phyloP scores from a whole-genome alignment of 306 rosid genomes.

The Fragaria vesca region DNA sequence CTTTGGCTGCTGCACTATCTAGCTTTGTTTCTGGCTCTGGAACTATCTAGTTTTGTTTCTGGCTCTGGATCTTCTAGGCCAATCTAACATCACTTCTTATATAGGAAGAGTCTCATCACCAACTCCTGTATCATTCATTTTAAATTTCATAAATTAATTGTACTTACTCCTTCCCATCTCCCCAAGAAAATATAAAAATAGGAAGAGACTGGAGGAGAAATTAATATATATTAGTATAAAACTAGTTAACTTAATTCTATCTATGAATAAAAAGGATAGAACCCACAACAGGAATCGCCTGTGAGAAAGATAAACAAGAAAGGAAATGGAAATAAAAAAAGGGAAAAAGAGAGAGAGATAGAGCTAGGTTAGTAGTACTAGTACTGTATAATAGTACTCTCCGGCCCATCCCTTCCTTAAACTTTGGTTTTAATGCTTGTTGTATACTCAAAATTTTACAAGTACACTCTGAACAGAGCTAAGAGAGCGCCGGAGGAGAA shows the following conservation, averaged over 20 bases:
- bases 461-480: constrained; percentile 14
- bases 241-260: neutral
- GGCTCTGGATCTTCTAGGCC: constrained; percentile 35
- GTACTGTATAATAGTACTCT: constrained; percentile 33
- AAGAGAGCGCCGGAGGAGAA: constrained; percentile 47
- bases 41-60: constrained; percentile 31
- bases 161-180: constrained; percentile 28
- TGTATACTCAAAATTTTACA: constrained; percentile 23
- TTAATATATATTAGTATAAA: neutral
- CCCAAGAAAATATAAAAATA: constrained; percentile 25
- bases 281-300: constrained; percentile 79
- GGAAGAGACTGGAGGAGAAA: neutral
- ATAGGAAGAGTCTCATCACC: constrained; percentile 56
- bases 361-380: constrained; percentile 5
- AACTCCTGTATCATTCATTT: constrained; percentile 25
- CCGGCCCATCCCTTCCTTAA: constrained; percentile 47
- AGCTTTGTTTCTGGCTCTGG: constrained; percentile 38
- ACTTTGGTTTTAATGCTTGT: constrained; percentile 48
- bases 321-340: constrained; percentile 51
- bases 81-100: constrained; percentile 55
- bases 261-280: constrained; percentile 31
- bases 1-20: constrained; percentile 42
- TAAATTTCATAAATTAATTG: constrained; percentile 16
- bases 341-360: constrained; percentile 9
- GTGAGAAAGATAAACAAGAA: constrained; percentile 49